Conservation (phyloP, 2,329 filamentous ascomycete species). For the Gyromitra esculenta region DNA sequence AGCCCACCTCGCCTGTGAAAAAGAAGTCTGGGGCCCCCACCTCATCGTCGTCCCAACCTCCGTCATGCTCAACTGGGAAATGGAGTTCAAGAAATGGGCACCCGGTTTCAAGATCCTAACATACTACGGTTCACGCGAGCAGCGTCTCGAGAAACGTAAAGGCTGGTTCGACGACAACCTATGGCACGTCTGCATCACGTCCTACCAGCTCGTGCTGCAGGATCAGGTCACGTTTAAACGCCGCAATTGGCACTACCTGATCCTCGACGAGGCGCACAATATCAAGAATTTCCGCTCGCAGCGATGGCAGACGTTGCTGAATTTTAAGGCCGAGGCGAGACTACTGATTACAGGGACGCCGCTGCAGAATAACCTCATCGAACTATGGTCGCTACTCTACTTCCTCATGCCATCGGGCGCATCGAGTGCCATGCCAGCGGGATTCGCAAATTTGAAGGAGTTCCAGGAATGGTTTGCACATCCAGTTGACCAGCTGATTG, state of each 20-base stretch:
- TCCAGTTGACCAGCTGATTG: constrained; percentile 93
- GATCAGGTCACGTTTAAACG: constrained; percentile 94
- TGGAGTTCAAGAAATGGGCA: constrained; percentile 99
- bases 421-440: constrained; percentile 61
- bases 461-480: constrained; percentile 97
- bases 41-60: constrained; percentile 96
- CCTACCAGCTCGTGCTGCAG: constrained; percentile 93
- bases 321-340: constrained; percentile 88
- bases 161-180: constrained; percentile 93
- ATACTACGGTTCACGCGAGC: constrained; percentile 94
- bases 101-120: constrained; percentile 97
- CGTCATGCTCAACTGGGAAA: constrained; percentile 99
- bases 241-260: constrained; percentile 95
- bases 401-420: constrained; percentile 89
- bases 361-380: constrained; percentile 94
- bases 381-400: constrained; percentile 95
- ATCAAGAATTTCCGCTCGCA: constrained; percentile 99
- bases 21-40: constrained; percentile 95
- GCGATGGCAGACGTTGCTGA: constrained; percentile 92
- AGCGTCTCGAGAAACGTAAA: constrained; percentile 86
- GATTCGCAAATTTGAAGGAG: constrained; percentile 92
- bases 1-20: constrained; percentile 88
- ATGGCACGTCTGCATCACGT: constrained; percentile 98
- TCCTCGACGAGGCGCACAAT: constrained; percentile 97
- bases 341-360: constrained; percentile 93